Conservation (phyloP, 352 stramenopile genomes). For the Phytopythium litorale region DNA sequence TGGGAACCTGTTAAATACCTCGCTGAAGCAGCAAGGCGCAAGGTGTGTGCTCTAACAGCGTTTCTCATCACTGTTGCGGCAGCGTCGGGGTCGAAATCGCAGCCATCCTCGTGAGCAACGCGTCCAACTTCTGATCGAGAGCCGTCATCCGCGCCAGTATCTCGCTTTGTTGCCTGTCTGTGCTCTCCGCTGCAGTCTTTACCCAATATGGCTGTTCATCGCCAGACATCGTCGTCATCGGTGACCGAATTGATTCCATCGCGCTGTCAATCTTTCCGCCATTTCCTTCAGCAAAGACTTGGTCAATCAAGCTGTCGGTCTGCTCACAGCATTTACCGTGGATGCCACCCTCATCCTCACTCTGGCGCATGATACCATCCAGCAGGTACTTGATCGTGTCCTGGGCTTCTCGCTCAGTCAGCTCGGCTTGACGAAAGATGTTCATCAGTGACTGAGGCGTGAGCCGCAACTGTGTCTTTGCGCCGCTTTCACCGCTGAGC, state of each 20-base stretch:
- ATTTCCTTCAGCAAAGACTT: background rate
- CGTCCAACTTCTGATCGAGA: background rate
- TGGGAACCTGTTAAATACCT: too few species aligned
- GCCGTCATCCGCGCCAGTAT: background rate
- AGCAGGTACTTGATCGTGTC: constrained; percentile 21
- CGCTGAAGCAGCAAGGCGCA: too few species aligned
- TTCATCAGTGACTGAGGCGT: constrained; percentile 14
- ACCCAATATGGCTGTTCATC: background rate
- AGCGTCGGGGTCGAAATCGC: background rate
- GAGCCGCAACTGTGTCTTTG: background rate
- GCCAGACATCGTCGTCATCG: background rate
- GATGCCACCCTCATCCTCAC: background rate
- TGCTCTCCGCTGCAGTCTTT: background rate
- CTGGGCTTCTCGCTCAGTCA: constrained; percentile 21
- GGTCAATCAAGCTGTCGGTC: background rate
- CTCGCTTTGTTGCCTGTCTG: background rate
- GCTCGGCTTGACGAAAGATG: constrained; percentile 14
- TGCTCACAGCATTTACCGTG: background rate
- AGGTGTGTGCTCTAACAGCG: too few species aligned
- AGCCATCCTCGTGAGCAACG: background rate
- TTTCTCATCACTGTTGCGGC: background rate
- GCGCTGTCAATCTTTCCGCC: background rate
- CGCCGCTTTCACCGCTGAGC: constrained; percentile 4
- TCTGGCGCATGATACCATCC: constrained; percentile 3
- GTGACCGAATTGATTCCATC: background rate